A percentile compares a stretch with the other conserved stretches of the same genome.
Conservation (phyloP, 768 basidiomycete species). For the Podaxis rugospora region DNA sequence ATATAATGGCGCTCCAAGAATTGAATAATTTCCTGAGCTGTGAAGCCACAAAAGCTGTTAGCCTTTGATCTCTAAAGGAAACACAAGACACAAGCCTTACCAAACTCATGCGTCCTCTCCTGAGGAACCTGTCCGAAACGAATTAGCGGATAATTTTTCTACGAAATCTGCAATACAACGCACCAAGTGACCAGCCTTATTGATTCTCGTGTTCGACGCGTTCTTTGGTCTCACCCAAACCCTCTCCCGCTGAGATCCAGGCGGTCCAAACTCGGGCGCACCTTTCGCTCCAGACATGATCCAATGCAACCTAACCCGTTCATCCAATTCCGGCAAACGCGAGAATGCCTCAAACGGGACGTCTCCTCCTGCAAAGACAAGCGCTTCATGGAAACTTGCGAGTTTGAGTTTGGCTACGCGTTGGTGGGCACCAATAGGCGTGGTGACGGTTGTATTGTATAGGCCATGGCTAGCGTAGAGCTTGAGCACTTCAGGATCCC, state of each 20-base stretch:
- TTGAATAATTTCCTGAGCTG: background rate
- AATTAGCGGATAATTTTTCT: background rate
- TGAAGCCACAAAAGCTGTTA: background rate
- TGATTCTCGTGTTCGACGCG: slow-evolving; percentile 34
- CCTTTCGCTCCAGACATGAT: slow-evolving; percentile 43
- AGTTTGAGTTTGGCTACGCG: slow-evolving; percentile 58
- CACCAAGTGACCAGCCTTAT: slow-evolving; percentile 41
- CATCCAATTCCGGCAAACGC: slow-evolving; percentile 36
- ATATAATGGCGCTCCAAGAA: background rate
- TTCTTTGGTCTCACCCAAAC: slow-evolving; percentile 41
- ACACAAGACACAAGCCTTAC: slow-evolving; percentile 8
- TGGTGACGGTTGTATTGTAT: slow-evolving; percentile 22
- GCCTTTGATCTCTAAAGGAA: background rate
- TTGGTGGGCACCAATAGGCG: slow-evolving; percentile 19
- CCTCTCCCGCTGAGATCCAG: slow-evolving; percentile 28
- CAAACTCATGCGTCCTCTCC: slow-evolving; percentile 29
- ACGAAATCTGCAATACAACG: background rate
- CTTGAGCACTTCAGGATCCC: slow-evolving; percentile 61
- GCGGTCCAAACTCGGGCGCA: slow-evolving; percentile 32
- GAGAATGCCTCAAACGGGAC: slow-evolving; percentile 37
- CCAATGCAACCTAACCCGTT: slow-evolving; percentile 48
- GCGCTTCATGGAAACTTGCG: slow-evolving; percentile 58
- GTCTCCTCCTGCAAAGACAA: slow-evolving; percentile 47
- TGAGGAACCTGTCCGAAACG: slow-evolving; percentile 30
- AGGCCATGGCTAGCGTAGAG: slow-evolving; percentile 61